Percentiles rank a stretch among this genome's conserved stretches.
phyloP scores from a whole-genome alignment of 73 alveolate species.

The Symbiodinium pilosum region DNA sequence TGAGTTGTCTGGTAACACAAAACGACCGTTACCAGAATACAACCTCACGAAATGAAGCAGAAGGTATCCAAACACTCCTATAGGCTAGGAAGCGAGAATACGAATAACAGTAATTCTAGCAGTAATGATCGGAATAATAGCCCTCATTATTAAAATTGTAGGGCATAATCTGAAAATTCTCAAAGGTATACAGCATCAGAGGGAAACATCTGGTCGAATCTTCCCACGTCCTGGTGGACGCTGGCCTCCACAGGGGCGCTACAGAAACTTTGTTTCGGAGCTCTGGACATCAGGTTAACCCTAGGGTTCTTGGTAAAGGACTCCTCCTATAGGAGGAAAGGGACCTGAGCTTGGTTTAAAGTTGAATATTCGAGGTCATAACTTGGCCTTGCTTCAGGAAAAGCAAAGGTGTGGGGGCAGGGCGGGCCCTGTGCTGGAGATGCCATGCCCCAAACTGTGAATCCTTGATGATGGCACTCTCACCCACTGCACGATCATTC shows the following conservation, averaged over 20 bases:
- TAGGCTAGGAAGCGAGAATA: neutral
- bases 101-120: neutral
- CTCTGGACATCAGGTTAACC: neutral
- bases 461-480: neutral
- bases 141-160: neutral
- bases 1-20: neutral
- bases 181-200: neutral
- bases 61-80: neutral
- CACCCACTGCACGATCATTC: neutral
- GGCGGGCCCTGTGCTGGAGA: neutral
- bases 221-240: neutral
- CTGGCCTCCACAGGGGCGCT: neutral
- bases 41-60: neutral
- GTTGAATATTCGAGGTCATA: neutral
- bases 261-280: neutral
- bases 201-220: neutral
- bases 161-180: neutral
- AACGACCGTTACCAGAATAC: neutral
- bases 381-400: neutral
- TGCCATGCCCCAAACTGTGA: neutral
- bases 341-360: neutral
- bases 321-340: neutral
- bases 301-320: neutral
- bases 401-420: neutral
- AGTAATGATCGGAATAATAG: neutral